Percentiles rank a stretch among this genome's conserved stretches.
These are phyloP conservation scores for Claviceps quebecensis DNA, from an alignment of 2,329 filamentous ascomycete species.

Conservation along the genomic window DNA sequence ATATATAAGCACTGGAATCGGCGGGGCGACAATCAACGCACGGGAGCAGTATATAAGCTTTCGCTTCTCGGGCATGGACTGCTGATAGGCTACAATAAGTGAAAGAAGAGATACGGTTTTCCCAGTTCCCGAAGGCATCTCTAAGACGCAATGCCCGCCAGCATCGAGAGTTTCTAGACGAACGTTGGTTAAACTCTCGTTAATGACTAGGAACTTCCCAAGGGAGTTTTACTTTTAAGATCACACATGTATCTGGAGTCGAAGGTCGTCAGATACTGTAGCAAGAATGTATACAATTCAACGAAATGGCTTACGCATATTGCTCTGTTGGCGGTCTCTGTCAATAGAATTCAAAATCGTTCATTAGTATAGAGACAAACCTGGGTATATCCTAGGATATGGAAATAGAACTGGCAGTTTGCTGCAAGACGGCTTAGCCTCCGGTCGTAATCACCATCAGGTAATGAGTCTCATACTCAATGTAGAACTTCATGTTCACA, in stretches of 20 bases:
- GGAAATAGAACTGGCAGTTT: constrained; percentile 44
- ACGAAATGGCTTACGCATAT: constrained; percentile 32
- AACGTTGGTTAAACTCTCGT: background rate
- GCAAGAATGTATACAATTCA: background rate
- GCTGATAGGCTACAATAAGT: constrained; percentile 92
- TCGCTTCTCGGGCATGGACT: constrained; percentile 79
- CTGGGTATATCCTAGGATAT: constrained; percentile 45
- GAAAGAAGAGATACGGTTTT: constrained; percentile 94
- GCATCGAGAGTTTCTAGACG: constrained; percentile 64
- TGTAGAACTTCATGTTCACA: constrained; percentile 35
- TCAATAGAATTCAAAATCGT: background rate
- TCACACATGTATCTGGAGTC: constrained; percentile 40
- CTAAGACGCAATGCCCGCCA: constrained; percentile 86
- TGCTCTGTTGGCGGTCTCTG: constrained; percentile 25
- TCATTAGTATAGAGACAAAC: constrained; percentile 16
- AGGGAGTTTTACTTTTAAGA: constrained; percentile 32
- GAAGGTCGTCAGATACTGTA: background rate
- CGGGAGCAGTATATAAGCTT: constrained; percentile 98
- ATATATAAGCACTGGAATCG: background rate
- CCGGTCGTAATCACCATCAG: background rate
- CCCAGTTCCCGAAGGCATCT: constrained; percentile 97
- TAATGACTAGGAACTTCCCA: background rate
- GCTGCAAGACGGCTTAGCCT: constrained; percentile 21
- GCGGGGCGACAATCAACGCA: constrained; percentile 14
- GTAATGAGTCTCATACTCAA: constrained; percentile 24